Evolutionary conservation across 2,329 filamentous ascomycete genomes (phyloP), one percentile per base, ranked within the genome.

Genomic region (Fusarium fujikuroi): DNA sequence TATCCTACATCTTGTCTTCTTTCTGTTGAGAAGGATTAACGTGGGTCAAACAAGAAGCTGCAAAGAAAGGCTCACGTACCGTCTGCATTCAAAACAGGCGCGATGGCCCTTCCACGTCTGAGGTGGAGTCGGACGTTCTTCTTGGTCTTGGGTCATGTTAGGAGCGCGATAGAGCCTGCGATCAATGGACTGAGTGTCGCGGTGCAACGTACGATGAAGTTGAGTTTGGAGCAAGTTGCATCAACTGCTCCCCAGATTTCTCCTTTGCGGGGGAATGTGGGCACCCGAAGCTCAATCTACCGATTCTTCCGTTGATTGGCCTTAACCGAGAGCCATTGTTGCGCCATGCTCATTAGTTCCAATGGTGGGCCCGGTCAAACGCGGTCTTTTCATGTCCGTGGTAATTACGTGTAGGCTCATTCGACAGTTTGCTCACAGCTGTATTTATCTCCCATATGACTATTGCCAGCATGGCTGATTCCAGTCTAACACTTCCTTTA

Each of bases 131-230:
- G 34, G 0, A 18, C 23, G 23, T 28, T 39, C 14, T 12, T 5
- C 3, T 1, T 54, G 5, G 8, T 18, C 23, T 28, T 16, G 23
- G 7, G 34, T 40, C 32, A 54, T 54, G 10, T 11, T 39, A 1
- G 0, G 14, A 7, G 18, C 10, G 14, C 3, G 32, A 18, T 28
- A 7, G 23, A 28, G 4, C 2, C 3, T 37, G 23, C 3, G 9
- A n/a, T 28, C 23, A 54, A 12, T 21, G 18, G 14, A 21, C 16
- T 21, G 12, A 23, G 1, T 15, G 2, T 34, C 30, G n/a, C 16
- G 30, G 14, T 19, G 11, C n/a, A 40, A n/a, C 34, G 15, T 14
- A 21, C 1, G 3, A 39, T 12, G 5, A 1, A 28, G 50, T n/a
- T 54, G 34, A 40, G 49, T 52, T 52, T 52, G 49, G 30, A 18